Evolutionary conservation across 257 asterid genomes (phyloP).

Genomic region (Gentiana macrophylla): DNA sequence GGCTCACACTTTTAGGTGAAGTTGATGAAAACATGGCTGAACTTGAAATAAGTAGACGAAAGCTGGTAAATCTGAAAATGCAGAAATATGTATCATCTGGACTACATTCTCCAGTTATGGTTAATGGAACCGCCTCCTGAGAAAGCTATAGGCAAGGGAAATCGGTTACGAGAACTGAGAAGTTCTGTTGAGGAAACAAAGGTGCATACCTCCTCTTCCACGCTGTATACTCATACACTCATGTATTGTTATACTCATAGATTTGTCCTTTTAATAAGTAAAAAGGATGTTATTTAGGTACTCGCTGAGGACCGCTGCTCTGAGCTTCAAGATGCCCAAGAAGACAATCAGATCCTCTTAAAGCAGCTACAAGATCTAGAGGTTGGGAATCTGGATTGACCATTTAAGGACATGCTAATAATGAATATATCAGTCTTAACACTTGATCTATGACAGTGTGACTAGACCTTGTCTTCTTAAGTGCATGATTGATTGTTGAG

Average conservation of each 20-base stretch:
- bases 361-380: conserved; percentile 91
- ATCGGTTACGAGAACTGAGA: conserved; percentile 57
- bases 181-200: conserved; percentile 72
- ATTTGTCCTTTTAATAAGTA: conserved; percentile 6
- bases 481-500: not conserved
- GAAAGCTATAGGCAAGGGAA: conserved; percentile 59
- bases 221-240: conserved; percentile 9
- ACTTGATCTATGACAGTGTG: not conserved
- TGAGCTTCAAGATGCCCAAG: conserved; percentile 81
- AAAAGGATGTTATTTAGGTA: conserved; percentile 39
- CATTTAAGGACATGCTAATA: not conserved
- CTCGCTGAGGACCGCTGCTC: conserved; percentile 80
- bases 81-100: conserved; percentile 70
- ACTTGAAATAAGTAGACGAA: conserved; percentile 94
- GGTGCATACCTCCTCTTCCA: conserved; percentile 31
- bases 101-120: conserved; percentile 45
- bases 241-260: conserved; percentile 1
- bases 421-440: not conserved
- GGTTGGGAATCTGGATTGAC: conserved; percentile 32
- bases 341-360: conserved; percentile 60
- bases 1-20: conserved; percentile 45
- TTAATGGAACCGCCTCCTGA: conserved; percentile 75
- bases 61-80: conserved; percentile 67
- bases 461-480: not conserved
- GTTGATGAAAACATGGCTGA: conserved; percentile 84